phyloP scores from a whole-genome alignment of 1,139 yeast species.

The Saccharomyces hybrid region DNA sequence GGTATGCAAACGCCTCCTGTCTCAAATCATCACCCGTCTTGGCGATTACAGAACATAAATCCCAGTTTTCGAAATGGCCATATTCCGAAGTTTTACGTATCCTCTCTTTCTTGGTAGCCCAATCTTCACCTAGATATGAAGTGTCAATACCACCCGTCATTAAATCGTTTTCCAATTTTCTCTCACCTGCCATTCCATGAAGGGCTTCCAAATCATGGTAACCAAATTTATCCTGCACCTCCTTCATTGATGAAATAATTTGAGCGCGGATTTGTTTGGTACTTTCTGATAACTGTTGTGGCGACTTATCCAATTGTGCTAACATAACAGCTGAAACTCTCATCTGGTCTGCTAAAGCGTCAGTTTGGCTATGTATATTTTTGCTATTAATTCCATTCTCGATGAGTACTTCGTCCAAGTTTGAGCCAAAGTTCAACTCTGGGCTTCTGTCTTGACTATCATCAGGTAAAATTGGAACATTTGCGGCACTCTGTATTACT shows the following conservation, averaged over 20 bases:
- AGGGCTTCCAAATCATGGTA: slow-evolving; percentile 45
- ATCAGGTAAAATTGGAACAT: slow-evolving; percentile 35
- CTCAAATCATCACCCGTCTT: slow-evolving; percentile 93
- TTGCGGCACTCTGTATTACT: slow-evolving; percentile 35
- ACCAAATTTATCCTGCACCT: slow-evolving; percentile 67
- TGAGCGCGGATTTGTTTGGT: slow-evolving; percentile 68
- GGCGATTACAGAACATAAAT: slow-evolving; percentile 86
- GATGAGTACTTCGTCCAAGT: slow-evolving; percentile 26
- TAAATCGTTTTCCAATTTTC: slow-evolving; percentile 85
- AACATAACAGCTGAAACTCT: slow-evolving; percentile 93
- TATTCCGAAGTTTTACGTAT: slow-evolving; percentile 68
- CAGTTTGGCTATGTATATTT: slow-evolving; percentile 22
- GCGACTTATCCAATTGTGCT: slow-evolving; percentile 72
- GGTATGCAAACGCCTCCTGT: slow-evolving; percentile 97
- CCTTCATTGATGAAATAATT: slow-evolving; percentile 83
- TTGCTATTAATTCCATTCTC: slow-evolving; percentile 13
- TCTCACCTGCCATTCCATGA: slow-evolving; percentile 77
- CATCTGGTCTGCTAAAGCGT: slow-evolving; percentile 80
- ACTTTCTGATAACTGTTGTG: slow-evolving; percentile 53
- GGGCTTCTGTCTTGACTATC: slow-evolving; percentile 30
- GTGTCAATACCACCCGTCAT: slow-evolving; percentile 60
- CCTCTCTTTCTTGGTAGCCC: slow-evolving; percentile 74
- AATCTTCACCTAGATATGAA: slow-evolving; percentile 80
- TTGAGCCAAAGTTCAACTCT: slow-evolving; percentile 33
- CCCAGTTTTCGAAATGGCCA: slow-evolving; percentile 92